Percentiles rank a stretch among this genome's conserved stretches.
These are phyloP conservation scores for Phytophthora europaea DNA, from an alignment of 352 stramenopile species.

Conservation along the genomic window DNA sequence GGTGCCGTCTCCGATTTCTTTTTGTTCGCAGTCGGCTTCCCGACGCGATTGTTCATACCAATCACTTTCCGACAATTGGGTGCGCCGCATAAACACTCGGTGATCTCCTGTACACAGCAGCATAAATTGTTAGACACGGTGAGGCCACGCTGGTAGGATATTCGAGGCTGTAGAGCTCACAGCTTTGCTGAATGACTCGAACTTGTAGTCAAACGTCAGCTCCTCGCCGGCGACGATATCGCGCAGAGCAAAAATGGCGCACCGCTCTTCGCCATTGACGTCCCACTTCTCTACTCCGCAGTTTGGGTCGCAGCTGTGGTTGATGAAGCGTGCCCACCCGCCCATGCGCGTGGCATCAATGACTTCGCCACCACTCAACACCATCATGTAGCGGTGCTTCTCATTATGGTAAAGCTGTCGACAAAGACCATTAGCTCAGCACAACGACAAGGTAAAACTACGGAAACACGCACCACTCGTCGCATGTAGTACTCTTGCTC, in stretches of 20 bases:
- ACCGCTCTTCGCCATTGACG: constrained; percentile 93
- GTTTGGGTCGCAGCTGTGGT: constrained; percentile 96
- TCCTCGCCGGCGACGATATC: constrained; percentile 93
- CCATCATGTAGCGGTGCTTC: constrained; percentile 89
- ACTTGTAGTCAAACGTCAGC: constrained; percentile 97
- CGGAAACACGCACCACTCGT: constrained; percentile 56
- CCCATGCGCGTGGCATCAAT: constrained; percentile 93
- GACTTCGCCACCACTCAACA: constrained; percentile 85
- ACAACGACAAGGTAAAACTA: background rate
- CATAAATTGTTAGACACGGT: constrained; percentile 6
- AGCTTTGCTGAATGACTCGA: constrained; percentile 42
- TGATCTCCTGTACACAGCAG: constrained; percentile 65
- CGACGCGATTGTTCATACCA: constrained; percentile 70
- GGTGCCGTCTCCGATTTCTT: constrained; percentile 21
- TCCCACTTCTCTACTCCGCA: constrained; percentile 96
- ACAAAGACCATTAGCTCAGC: background rate
- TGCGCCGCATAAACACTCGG: constrained; percentile 70
- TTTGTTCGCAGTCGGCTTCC: constrained; percentile 38
- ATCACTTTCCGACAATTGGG: constrained; percentile 79
- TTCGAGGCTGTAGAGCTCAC: constrained; percentile 17
- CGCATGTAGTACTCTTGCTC: constrained; percentile 87
- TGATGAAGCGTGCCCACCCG: constrained; percentile 95
- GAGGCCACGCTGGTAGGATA: background rate
- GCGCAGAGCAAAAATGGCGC: constrained; percentile 95
- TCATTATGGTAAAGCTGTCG: constrained; percentile 82